phyloP scores from a whole-genome alignment of 345 rosid genomes.

The Gossypium bickii region DNA sequence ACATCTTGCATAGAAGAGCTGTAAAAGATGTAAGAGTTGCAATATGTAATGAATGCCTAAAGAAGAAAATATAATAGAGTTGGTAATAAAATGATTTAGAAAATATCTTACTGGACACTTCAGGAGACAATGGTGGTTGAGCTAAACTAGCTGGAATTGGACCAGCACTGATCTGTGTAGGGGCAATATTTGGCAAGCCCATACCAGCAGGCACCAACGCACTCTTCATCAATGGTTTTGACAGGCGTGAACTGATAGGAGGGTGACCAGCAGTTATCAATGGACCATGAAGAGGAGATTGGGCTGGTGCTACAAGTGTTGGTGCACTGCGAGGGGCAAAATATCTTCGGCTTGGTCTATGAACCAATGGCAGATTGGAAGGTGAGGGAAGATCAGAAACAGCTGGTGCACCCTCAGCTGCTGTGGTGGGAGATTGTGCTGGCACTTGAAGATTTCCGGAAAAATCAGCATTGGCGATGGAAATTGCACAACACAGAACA shows the following conservation, averaged over 20 bases:
- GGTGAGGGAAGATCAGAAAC: constrained; percentile 38
- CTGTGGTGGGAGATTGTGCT: constrained; percentile 32
- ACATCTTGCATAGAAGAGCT: neutral
- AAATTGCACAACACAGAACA: constrained; percentile 17
- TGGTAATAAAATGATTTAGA: neutral
- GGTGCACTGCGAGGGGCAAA: constrained; percentile 43
- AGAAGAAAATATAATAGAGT: neutral
- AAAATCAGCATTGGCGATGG: constrained; percentile 31
- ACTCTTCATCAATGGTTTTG: constrained; percentile 58
- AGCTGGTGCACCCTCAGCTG: constrained; percentile 39
- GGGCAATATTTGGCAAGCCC: constrained; percentile 63
- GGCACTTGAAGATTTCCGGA: constrained; percentile 32
- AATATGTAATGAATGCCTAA: neutral
- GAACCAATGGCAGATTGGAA: constrained; percentile 27
- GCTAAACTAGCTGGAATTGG: constrained; percentile 53
- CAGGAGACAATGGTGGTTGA: constrained; percentile 83
- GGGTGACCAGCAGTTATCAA: constrained; percentile 53
- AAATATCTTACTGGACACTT: constrained; percentile 50
- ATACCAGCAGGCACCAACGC: constrained; percentile 47
- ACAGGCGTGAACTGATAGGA: constrained; percentile 53
- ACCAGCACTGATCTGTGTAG: constrained; percentile 51
- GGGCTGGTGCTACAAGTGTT: constrained; percentile 36
- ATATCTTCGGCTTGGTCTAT: constrained; percentile 35
- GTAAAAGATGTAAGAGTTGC: neutral
- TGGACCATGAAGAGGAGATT: constrained; percentile 57